These are phyloP conservation scores for Pythium rhizo-oryzae DNA, from an alignment of 352 stramenopile genomes.

Conservation along the genomic window DNA sequence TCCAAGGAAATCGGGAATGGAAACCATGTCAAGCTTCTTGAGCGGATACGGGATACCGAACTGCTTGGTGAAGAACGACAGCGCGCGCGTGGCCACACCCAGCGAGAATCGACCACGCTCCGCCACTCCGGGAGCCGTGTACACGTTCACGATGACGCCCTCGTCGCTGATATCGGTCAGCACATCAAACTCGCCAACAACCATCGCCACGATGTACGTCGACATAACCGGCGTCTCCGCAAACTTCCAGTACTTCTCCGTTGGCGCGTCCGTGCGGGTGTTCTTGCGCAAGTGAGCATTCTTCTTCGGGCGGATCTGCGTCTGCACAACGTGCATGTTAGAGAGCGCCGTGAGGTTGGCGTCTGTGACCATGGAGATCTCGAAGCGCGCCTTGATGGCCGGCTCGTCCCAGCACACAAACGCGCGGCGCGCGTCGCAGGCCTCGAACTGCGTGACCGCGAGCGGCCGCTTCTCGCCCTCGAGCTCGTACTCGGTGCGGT, in stretches of 20 bases:
- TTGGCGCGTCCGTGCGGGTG: constrained; percentile 35
- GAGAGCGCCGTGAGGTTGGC: constrained; percentile 90
- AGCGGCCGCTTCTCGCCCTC: constrained; percentile 93
- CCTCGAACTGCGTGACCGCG: constrained; percentile 89
- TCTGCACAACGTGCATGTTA: constrained; percentile 96
- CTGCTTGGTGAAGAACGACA: constrained; percentile 74
- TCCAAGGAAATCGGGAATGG: constrained; percentile 97
- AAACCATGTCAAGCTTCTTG: constrained; percentile 98
- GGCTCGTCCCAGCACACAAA: constrained; percentile 99
- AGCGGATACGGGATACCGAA: constrained; percentile 94
- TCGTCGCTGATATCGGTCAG: constrained; percentile 90
- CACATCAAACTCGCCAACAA: constrained; percentile 97
- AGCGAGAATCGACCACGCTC: constrained; percentile 93
- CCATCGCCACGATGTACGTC: constrained; percentile 95
- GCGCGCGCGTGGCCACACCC: constrained; percentile 49
- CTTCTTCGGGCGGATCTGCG: constrained; percentile 54
- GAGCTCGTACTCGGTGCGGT: constrained; percentile 93
- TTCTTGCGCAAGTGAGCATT: constrained; percentile 57
- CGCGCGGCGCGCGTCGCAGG: constrained; percentile 90
- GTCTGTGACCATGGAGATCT: constrained; percentile 92
- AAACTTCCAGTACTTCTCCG: constrained; percentile 85
- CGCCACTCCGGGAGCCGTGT: too few species aligned
- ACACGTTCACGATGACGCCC: constrained; percentile 94
- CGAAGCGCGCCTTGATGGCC: constrained; percentile 95
- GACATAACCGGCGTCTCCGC: constrained; percentile 96